These are phyloP conservation scores for Ceratobasidium sp. DNA, from an alignment of 1,284 basidiomycete species.

Conservation along the genomic window DNA sequence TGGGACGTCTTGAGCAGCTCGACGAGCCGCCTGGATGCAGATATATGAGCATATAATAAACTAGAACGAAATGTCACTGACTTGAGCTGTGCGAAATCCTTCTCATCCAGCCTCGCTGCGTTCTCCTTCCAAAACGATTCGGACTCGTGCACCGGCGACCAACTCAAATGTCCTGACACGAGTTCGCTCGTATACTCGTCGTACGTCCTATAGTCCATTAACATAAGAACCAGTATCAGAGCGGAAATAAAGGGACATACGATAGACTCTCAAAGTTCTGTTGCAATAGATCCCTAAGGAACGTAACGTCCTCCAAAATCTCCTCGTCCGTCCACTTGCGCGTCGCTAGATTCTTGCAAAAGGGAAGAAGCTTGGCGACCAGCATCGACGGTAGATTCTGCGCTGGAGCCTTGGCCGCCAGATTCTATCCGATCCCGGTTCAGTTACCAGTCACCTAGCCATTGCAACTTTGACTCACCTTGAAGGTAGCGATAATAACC, in stretches of 20 bases:
- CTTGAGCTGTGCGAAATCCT: slow-evolving; percentile 83
- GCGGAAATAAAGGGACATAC: slow-evolving; percentile 59
- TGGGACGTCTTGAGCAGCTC: slow-evolving; percentile 74
- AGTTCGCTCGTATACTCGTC: slow-evolving; percentile 96
- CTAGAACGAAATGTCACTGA: slow-evolving; percentile 52
- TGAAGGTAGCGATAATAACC: slow-evolving; percentile 92
- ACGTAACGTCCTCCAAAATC: slow-evolving; percentile 90
- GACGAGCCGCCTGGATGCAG: slow-evolving; percentile 59
- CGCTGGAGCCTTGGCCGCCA: slow-evolving; percentile 82
- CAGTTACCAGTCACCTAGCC: background rate
- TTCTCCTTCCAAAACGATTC: slow-evolving; percentile 99
- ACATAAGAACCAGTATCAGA: background rate
- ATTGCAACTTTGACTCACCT: slow-evolving; percentile 60
- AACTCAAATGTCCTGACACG: slow-evolving; percentile 88
- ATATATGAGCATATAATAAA: background rate
- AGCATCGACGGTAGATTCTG: slow-evolving; percentile 93
- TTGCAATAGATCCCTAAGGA: slow-evolving; percentile 83
- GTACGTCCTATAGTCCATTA: slow-evolving; percentile 72
- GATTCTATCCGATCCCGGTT: slow-evolving; percentile 69
- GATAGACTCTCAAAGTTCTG: slow-evolving; percentile 87
- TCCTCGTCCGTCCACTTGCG: slow-evolving; percentile 97
- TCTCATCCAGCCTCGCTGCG: slow-evolving; percentile 82
- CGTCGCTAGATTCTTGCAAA: slow-evolving; percentile 81
- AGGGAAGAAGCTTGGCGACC: slow-evolving; percentile 85
- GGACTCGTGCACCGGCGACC: slow-evolving; percentile 95